A percentile compares a stretch with the other conserved stretches of the same genome.
These are phyloP conservation scores for Irpex sp. DNA, from an alignment of 1,284 basidiomycete species.

Conservation along the genomic window DNA sequence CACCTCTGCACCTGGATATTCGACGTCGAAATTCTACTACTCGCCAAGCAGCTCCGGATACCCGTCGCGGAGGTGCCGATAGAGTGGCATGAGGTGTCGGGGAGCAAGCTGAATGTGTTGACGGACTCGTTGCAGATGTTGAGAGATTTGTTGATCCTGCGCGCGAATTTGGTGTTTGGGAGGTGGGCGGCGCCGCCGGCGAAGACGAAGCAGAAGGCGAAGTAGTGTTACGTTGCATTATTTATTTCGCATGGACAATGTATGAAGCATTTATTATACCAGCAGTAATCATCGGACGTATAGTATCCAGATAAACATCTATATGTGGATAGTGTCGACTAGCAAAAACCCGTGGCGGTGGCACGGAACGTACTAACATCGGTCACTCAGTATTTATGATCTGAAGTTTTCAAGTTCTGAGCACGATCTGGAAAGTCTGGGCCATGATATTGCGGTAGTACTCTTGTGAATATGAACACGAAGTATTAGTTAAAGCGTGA, in stretches of 20 bases:
- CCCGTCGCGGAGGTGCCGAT: conserved; percentile 85
- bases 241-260: not conserved
- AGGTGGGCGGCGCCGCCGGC: conserved; percentile 41
- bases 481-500: no score
- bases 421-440: no score
- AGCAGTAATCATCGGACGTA: no score
- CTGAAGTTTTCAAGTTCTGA: no score
- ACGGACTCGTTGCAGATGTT: conserved; percentile 87
- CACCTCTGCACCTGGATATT: conserved; percentile 92
- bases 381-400: no score
- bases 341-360: no score
- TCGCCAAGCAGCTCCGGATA: conserved; percentile 72
- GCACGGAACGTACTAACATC: no score
- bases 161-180: conserved; percentile 80
- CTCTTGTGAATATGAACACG: no score
- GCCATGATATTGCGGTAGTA: no score
- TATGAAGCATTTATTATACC: no score
- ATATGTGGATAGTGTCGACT: no score
- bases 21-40: conserved; percentile 91
- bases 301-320: no score
- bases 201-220: not conserved
- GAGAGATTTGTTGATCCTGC: conserved; percentile 78
- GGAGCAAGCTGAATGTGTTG: conserved; percentile 87
- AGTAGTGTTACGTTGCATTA: not conserved
- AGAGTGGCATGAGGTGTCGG: conserved; percentile 88